A percentile compares a stretch with the other conserved stretches of the same genome.
Conservation (phyloP, 2,329 filamentous ascomycete genomes). For the Hymenotorrendiella dingleyae region DNA sequence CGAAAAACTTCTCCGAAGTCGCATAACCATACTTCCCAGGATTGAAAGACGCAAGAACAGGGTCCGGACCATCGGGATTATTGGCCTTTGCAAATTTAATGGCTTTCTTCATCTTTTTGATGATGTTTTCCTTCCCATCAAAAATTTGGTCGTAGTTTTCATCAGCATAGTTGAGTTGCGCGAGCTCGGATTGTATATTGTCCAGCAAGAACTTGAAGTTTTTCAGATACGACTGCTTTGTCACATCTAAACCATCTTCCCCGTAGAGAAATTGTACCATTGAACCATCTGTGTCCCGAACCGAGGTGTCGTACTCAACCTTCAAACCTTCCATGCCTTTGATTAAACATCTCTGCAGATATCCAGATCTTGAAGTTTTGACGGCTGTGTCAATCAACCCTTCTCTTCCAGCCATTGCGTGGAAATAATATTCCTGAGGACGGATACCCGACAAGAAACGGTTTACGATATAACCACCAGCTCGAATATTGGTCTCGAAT, state of each 20-base stretch:
- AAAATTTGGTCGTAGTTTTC: conserved; percentile 53
- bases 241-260: conserved; percentile 90
- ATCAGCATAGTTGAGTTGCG: conserved; percentile 64
- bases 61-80: conserved; percentile 54
- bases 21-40: conserved; percentile 76
- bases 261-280: conserved; percentile 95
- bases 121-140: conserved; percentile 56
- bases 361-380: conserved; percentile 95
- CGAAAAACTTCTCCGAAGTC: conserved; percentile 82
- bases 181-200: conserved; percentile 76
- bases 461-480: conserved; percentile 89
- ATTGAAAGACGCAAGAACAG: conserved; percentile 65
- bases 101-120: conserved; percentile 69
- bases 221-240: conserved; percentile 84
- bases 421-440: conserved; percentile 98
- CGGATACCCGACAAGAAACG: conserved; percentile 97
- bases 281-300: conserved; percentile 88
- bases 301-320: conserved; percentile 89
- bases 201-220: conserved; percentile 87
- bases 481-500: conserved; percentile 82
- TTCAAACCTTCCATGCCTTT: conserved; percentile 96
- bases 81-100: conserved; percentile 63
- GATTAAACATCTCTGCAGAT: conserved; percentile 92
- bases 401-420: conserved; percentile 98
- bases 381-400: conserved; percentile 98